Evolutionary conservation across 805 yeast species (phyloP).

Genomic region (Kodamaea jinghongensis): DNA sequence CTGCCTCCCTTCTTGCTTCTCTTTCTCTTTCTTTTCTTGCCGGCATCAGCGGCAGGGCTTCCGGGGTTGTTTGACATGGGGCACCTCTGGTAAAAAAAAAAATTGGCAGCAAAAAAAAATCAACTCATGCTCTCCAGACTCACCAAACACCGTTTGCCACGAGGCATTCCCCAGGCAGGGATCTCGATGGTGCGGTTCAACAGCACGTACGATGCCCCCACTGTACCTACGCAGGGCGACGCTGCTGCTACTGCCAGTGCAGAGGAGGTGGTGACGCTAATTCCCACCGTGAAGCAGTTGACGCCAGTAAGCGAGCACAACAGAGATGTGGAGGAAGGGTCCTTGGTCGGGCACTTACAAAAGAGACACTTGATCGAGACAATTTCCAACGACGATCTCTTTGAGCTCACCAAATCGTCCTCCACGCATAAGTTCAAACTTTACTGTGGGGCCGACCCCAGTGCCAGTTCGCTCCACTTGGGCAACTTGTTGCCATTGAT

Average conservation of each 20-base stretch:
- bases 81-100: constrained; percentile 1
- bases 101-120: neutral
- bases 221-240: constrained; percentile 6
- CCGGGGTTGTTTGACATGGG: constrained; percentile 14
- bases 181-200: neutral
- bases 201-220: neutral
- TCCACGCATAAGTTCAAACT: constrained; percentile 45
- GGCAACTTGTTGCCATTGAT: constrained; percentile 89
- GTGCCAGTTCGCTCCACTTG: constrained; percentile 83
- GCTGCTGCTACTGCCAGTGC: constrained; percentile 8
- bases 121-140: neutral
- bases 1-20: constrained; percentile 22
- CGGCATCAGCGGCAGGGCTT: constrained; percentile 8
- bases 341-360: constrained; percentile 38
- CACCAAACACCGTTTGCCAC: neutral
- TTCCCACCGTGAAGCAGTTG: constrained; percentile 34
- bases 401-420: constrained; percentile 26
- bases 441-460: constrained; percentile 96
- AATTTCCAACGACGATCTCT: constrained; percentile 37
- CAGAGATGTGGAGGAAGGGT: constrained; percentile 21
- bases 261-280: constrained; percentile 21
- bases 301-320: constrained; percentile 17
- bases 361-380: constrained; percentile 37
- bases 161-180: neutral
- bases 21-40: constrained; percentile 28